Base-by-base conservation (phyloP, 2,329 filamentous ascomycete species). In the Sclerotinia nivalis region DNA sequence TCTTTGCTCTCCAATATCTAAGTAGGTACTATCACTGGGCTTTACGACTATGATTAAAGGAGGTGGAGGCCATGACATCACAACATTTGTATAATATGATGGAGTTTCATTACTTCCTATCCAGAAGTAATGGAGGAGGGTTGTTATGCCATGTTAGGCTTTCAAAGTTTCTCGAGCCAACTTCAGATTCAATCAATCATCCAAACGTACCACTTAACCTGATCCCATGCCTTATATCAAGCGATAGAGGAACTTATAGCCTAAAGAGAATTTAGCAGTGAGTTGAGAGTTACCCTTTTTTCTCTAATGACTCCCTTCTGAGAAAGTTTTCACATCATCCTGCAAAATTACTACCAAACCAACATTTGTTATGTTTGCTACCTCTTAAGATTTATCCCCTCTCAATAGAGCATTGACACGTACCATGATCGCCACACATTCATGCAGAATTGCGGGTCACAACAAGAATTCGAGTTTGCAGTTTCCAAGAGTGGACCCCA, bases 381-480 rank as follows among this genome's bases (percentile, higher is more conserved):
- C 25, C 12, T 43, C 15, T 8, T 40, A 10, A 45, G 43, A 34
- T 25, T 0, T 13, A 15, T 13, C 10, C 31, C 9, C 9, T 50
- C 37, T 34, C 45, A 64, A 64, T 50, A n/a, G 25, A 50, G 45
- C 60, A 52, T 9, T 64, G 45, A 64, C 60, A 64, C 60, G 60
- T 64, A 52, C 31, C 37, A 60, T 50, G 13, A 43, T 34, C 4
- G 45, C 13, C 31, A 50, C 12, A 49, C 31, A 8, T 8, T 52
- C n/a, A 64, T 64, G 50, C n/a, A 58, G 20, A 15, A 56, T 45
- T 66, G n/a, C 64, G 50, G 64, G 40, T 58, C 50, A 66, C 18
- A 40, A 25, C 40, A 31, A n/a, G 34, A 40, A 66, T 43, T 58
- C 40, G 10, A 25, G 31, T 20, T n/a, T 25, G 28, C 25, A 56